A percentile compares a stretch with the other conserved stretches of the same genome.
Evolutionary conservation across 176 grass and related monocot species (phyloP).

Genomic region (Panicum miliaceum): DNA sequence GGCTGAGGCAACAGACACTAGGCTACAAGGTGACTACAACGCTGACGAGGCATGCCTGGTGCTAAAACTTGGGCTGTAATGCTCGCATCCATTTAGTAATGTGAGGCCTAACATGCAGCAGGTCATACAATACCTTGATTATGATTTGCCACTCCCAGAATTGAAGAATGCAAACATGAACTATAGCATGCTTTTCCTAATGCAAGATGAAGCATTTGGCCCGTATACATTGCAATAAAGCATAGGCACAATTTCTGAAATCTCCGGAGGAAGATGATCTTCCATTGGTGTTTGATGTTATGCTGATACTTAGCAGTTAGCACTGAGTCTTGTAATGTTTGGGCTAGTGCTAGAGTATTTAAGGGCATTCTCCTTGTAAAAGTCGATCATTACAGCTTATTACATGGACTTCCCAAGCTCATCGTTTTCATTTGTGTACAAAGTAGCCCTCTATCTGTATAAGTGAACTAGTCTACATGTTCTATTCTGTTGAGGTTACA

Average conservation of each 20-base stretch:
- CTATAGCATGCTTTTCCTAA: background rate
- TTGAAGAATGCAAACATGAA: background rate
- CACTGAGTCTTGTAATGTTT: too few relatives aligned
- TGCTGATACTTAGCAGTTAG: too few relatives aligned
- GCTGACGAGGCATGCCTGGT: conserved; percentile 38
- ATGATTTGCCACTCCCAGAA: background rate
- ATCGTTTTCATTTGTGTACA: too few relatives aligned
- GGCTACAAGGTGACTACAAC: background rate
- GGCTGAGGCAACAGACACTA: conserved; percentile 15
- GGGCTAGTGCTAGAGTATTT: too few relatives aligned
- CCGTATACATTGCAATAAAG: background rate
- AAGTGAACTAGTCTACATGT: too few relatives aligned
- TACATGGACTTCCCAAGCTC: too few relatives aligned
- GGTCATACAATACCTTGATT: conserved; percentile 35
- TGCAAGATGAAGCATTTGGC: background rate
- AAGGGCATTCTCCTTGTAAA: too few relatives aligned
- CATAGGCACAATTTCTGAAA: background rate
- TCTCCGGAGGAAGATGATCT: conserved; percentile 5
- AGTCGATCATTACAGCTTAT: too few relatives aligned
- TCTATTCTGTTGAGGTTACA: background rate
- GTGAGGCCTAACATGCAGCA: conserved; percentile 42
- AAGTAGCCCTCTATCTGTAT: too few relatives aligned
- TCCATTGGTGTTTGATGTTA: too few relatives aligned
- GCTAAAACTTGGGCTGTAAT: conserved; percentile 48
- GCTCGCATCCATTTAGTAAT: conserved; percentile 34